Percentiles rank a stretch among this genome's conserved stretches.
Evolutionary conservation across 2,329 filamentous ascomycete genomes (phyloP).

Genomic region (Aspergillus hiratsukae): DNA sequence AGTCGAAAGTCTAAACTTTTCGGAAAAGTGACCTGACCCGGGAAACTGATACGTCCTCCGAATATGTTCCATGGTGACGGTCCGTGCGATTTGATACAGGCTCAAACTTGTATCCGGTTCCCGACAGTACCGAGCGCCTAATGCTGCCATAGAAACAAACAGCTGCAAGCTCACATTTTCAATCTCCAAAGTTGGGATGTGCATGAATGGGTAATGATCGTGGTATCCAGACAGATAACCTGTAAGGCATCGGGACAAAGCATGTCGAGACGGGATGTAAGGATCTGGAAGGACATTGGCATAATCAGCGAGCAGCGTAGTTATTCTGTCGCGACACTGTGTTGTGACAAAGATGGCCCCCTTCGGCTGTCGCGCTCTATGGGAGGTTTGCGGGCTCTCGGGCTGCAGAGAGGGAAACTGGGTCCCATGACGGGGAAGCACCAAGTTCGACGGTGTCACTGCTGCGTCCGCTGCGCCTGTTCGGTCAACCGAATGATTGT

Average conservation of each 20-base stretch:
- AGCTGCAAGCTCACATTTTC: constrained; percentile 22
- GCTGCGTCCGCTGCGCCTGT: constrained; percentile 9
- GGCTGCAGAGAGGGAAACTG: constrained; percentile 31
- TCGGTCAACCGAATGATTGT: constrained; percentile 19
- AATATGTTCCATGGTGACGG: constrained; percentile 29
- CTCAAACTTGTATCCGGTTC: constrained; percentile 30
- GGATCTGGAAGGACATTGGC: constrained; percentile 24
- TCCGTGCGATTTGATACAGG: constrained; percentile 29
- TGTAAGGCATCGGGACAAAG: constrained; percentile 29
- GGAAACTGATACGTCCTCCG: constrained; percentile 24
- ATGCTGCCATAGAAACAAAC: constrained; percentile 28
- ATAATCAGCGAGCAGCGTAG: constrained; percentile 19
- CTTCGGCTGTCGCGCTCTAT: constrained; percentile 23
- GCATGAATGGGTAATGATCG: constrained; percentile 31
- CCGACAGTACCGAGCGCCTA: constrained; percentile 30
- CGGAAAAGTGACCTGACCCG: not conserved
- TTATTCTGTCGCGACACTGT: constrained; percentile 27
- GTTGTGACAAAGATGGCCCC: constrained; percentile 28
- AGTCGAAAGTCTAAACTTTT: constrained; percentile 1
- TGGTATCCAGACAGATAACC: constrained; percentile 31
- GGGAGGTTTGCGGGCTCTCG: constrained; percentile 23
- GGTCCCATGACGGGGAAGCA: constrained; percentile 30
- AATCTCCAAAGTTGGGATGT: constrained; percentile 28
- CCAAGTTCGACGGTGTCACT: constrained; percentile 24
- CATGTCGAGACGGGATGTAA: constrained; percentile 29